Base-by-base conservation (phyloP, 1,284 basidiomycete genomes). In the Pulchroboletus neoregius region DNA sequence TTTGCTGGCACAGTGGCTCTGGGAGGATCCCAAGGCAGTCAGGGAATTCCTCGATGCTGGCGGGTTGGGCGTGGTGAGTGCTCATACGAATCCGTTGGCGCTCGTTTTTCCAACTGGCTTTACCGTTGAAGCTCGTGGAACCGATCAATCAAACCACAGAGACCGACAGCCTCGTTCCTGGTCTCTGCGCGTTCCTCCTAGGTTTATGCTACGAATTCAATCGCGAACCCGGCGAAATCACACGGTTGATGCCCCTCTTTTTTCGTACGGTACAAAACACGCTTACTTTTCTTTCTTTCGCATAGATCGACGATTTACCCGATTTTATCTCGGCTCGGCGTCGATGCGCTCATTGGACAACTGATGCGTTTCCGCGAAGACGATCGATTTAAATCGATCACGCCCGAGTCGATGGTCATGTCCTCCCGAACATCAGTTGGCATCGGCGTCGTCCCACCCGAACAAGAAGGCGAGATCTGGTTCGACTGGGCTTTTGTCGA, bases 401-500 rank as follows among this genome's bases (percentile, higher is more conserved):
- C 87, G 0, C 94, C 95, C 0, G 93, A 96, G 51, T 71, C 70
- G 11, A 72, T 80, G 42, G 81, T 87, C 11, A 61, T 81, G 15
- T 61, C 73, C 15, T 77, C 75, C 46, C 75, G 79, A 23, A 60
- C 67, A 1, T 58, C 68, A 37, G 68, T 46, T 5, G n/a, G 26
- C 3, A 4, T 26, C 11, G 45, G 50, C 0, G 16, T 27, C 3
- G 43, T 11, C 13, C 10, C 43, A 10, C 66, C 66, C 23, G 68
- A 77, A 42, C 79, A 79, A 52, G 87, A 90, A 55, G 81, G 81
- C n/a, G 94, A 94, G 63, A 73, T 97, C 27, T 99, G 94, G 95
- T 91, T 99, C 63, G 94, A 98, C 64, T 98, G 94, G 92, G 80
- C 85, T 2, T 99, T 98, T 69, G 85, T 97, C n/a, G 95, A 99